Evolutionary conservation across 306 rosid genomes (phyloP).

Genomic region (Fagus crenata): DNA sequence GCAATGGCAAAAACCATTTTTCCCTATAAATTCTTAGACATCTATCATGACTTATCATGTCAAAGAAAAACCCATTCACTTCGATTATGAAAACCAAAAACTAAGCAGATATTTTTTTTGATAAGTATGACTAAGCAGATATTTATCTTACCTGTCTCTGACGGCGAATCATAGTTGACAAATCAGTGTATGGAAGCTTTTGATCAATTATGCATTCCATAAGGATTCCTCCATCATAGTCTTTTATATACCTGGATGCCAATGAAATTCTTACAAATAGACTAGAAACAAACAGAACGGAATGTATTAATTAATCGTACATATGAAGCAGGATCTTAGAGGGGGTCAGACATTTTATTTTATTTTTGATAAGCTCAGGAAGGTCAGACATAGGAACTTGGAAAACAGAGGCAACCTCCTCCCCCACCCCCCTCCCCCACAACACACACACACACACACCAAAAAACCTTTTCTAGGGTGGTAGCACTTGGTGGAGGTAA

Average conservation of each 20-base stretch:
- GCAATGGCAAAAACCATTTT: not conserved
- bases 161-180: constrained; percentile 89
- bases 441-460: no score
- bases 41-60: not conserved
- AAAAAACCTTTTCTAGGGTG: no score
- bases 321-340: not conserved
- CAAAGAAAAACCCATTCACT: not conserved
- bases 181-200: constrained; percentile 86
- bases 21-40: not conserved
- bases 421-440: no score
- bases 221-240: constrained; percentile 93
- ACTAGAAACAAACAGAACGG: constrained; percentile 2
- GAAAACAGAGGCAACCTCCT: no score
- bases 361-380: no score
- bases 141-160: constrained; percentile 74
- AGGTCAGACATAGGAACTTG: not conserved
- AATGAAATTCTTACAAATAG: constrained; percentile 17
- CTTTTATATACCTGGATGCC: constrained; percentile 84
- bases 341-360: not conserved
- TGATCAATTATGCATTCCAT: constrained; percentile 99
- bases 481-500: no score
- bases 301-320: not conserved
- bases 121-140: constrained; percentile 9
- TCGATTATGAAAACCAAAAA: constrained; percentile 19
- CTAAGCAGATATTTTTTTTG: not conserved